Evolutionary conservation across 352 stramenopile genomes (phyloP).

Genomic region (Phytophthora boehmeriae): DNA sequence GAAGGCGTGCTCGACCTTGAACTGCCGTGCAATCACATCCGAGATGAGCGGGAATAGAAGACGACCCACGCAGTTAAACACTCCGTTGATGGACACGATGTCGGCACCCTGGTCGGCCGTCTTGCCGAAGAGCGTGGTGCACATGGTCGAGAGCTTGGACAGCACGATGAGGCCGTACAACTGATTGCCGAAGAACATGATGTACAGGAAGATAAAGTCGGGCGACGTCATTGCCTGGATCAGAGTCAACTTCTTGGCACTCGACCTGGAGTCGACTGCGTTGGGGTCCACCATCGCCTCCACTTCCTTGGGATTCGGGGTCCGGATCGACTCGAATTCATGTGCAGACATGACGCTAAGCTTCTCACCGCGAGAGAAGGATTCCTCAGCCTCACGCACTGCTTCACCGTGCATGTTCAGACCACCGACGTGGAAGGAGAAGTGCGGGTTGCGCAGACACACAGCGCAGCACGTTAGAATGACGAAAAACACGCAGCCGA

Average conservation of each 20-base stretch:
- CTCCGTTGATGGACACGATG: constrained; percentile 68
- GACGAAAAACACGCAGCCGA: constrained; percentile 48
- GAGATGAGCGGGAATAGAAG: constrained; percentile 55
- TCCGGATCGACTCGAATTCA: constrained; percentile 53
- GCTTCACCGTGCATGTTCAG: constrained; percentile 70
- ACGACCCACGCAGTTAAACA: constrained; percentile 63
- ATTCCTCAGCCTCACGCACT: constrained; percentile 42
- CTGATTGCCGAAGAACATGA: constrained; percentile 74
- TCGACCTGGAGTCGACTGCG: constrained; percentile 27
- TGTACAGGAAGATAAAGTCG: constrained; percentile 73
- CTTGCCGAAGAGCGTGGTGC: constrained; percentile 53
- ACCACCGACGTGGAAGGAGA: constrained; percentile 49
- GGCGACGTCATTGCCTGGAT: constrained; percentile 56
- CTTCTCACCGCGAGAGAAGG: constrained; percentile 42
- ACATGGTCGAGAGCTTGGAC: constrained; percentile 68
- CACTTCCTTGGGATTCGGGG: constrained; percentile 38
- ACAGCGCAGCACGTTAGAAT: constrained; percentile 49
- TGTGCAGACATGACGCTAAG: constrained; percentile 46
- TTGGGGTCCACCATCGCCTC: constrained; percentile 32
- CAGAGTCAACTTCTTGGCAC: constrained; percentile 57
- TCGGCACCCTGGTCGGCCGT: constrained; percentile 39
- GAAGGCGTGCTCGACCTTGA: constrained; percentile 56
- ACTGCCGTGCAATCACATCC: constrained; percentile 44
- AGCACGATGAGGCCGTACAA: constrained; percentile 72
- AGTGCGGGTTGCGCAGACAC: constrained; percentile 51